Evolutionary conservation across 495 filamentous ascomycete species (phyloP).

Genomic region (Ascodesmis nigricans): DNA sequence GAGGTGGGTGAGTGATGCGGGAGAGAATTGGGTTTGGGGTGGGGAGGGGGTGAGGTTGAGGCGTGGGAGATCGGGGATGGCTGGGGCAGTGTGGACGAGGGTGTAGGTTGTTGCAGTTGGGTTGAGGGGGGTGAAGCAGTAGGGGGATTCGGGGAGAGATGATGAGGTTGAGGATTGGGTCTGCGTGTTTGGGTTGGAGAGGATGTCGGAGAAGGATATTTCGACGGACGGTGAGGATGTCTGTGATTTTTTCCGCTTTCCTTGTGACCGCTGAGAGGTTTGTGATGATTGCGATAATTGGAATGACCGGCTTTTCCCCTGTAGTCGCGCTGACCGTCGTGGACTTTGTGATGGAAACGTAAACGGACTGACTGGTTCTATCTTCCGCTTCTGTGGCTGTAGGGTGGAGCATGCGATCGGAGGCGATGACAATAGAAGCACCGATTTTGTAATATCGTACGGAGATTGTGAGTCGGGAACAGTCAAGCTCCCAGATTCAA

Average conservation of each 20-base stretch:
- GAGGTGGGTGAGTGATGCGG: conserved; percentile 2
- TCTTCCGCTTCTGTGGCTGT: too few relatives aligned
- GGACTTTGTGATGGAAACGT: too few relatives aligned
- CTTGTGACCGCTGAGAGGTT: too few relatives aligned
- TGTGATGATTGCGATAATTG: not conserved
- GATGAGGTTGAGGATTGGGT: conserved; percentile 4
- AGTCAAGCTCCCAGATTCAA: not conserved
- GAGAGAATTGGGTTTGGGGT: conserved; percentile 1
- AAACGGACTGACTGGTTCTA: too few relatives aligned
- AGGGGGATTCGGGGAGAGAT: conserved; percentile 5
- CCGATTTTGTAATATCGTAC: too few relatives aligned
- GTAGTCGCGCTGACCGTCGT: too few relatives aligned
- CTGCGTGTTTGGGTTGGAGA: not conserved
- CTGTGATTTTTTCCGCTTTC: too few relatives aligned
- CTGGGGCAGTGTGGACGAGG: conserved; percentile 4
- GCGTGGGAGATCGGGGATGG: conserved; percentile 9
- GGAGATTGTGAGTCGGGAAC: too few relatives aligned
- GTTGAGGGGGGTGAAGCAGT: conserved; percentile 2
- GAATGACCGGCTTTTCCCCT: too few relatives aligned
- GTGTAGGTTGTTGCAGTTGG: conserved; percentile 1
- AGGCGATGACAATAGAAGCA: too few relatives aligned
- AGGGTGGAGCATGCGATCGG: too few relatives aligned
- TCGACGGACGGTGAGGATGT: not conserved
- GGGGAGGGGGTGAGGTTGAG: conserved; percentile 4
- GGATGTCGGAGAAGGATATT: not conserved